These are phyloP conservation scores for Paecilomyces niveus DNA, from an alignment of 2,329 filamentous ascomycete genomes.

Conservation along the genomic window DNA sequence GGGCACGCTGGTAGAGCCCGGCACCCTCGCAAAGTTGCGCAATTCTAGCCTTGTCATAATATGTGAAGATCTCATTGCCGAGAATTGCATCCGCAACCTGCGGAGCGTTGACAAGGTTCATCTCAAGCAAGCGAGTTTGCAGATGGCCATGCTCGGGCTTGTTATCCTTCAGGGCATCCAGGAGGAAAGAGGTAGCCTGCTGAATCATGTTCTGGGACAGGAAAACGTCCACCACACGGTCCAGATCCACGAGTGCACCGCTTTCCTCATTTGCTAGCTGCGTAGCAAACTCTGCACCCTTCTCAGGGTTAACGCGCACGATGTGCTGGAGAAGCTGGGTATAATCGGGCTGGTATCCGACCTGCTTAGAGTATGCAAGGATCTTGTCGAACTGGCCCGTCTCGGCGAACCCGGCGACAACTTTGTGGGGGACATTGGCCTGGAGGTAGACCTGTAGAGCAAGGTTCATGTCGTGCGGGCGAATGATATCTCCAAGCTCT, in stretches of 20 bases:
- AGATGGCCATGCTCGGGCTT: constrained; percentile 86
- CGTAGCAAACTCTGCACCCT: constrained; percentile 91
- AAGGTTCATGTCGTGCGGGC: constrained; percentile 79
- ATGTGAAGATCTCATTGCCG: constrained; percentile 95
- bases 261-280: constrained; percentile 82
- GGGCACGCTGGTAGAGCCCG: constrained; percentile 73
- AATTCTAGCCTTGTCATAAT: constrained; percentile 89
- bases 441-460: constrained; percentile 85
- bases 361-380: constrained; percentile 77
- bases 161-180: constrained; percentile 93
- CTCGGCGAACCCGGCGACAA: constrained; percentile 90
- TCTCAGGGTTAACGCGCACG: constrained; percentile 82
- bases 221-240: constrained; percentile 96
- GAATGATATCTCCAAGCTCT: constrained; percentile 89
- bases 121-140: constrained; percentile 91
- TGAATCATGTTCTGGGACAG: constrained; percentile 97
- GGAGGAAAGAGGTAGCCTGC: constrained; percentile 93
- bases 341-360: constrained; percentile 91
- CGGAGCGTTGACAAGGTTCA: constrained; percentile 94
- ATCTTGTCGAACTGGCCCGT: constrained; percentile 97
- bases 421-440: constrained; percentile 86
- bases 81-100: constrained; percentile 97
- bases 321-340: constrained; percentile 88
- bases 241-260: constrained; percentile 81
- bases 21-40: constrained; percentile 89